Conservation (phyloP, 2,329 filamentous ascomycete genomes). For the Polytolypa hystricis region DNA sequence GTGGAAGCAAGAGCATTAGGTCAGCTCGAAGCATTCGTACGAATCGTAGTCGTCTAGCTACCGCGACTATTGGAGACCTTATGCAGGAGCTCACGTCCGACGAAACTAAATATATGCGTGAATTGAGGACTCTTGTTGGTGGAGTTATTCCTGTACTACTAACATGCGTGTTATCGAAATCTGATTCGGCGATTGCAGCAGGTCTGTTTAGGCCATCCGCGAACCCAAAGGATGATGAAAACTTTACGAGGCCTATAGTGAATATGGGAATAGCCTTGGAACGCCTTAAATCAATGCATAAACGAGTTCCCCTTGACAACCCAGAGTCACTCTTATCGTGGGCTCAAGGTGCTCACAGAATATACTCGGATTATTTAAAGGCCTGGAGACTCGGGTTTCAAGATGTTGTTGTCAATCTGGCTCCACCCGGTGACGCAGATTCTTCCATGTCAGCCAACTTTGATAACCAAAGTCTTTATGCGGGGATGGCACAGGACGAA, state of each 20-base stretch:
- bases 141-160: constrained; percentile 90
- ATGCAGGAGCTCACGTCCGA: constrained; percentile 72
- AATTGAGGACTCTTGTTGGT: constrained; percentile 85
- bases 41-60: constrained; percentile 54
- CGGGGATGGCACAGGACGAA: constrained; percentile 46
- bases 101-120: constrained; percentile 77
- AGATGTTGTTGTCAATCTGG: constrained; percentile 86
- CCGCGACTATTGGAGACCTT: constrained; percentile 62
- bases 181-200: constrained; percentile 51
- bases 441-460: constrained; percentile 26
- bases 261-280: constrained; percentile 89
- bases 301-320: constrained; percentile 64
- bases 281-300: constrained; percentile 69
- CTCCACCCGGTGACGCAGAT: constrained; percentile 59
- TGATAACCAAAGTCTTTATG: constrained; percentile 41
- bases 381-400: constrained; percentile 91
- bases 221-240: constrained; percentile 45
- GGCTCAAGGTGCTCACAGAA: constrained; percentile 64
- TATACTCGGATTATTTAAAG: constrained; percentile 76
- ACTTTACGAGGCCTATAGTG: constrained; percentile 74
- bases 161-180: constrained; percentile 67
- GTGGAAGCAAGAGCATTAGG: constrained; percentile 56
- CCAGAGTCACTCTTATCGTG: constrained; percentile 63
- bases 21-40: constrained; percentile 71
- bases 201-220: constrained; percentile 55